phyloP scores from a whole-genome alignment of 768 basidiomycete species.

The Amyloporia xantha region DNA sequence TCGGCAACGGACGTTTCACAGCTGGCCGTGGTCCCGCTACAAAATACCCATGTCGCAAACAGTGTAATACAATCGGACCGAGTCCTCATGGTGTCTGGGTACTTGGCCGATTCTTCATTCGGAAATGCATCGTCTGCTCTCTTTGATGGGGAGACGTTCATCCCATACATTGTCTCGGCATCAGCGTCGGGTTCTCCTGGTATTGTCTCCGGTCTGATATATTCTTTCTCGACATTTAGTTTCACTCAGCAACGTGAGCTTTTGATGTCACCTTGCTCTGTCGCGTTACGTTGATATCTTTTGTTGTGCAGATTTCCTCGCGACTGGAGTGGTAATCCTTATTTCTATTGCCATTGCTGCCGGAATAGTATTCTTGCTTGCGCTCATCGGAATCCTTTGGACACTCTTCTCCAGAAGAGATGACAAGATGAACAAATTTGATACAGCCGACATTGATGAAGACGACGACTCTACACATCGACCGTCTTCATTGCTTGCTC shows the following conservation, averaged over 20 bases:
- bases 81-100: conserved; percentile 84
- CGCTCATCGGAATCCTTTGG: conserved; percentile 82
- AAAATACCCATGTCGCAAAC: conserved; percentile 64
- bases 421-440: conserved; percentile 60
- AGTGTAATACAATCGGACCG: conserved; percentile 76
- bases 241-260: conserved; percentile 67
- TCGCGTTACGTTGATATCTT: conserved; percentile 6
- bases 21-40: conserved; percentile 85
- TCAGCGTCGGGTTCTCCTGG: conserved; percentile 63
- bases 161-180: conserved; percentile 75
- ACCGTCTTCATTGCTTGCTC: conserved; percentile 82
- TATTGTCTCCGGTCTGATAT: conserved; percentile 72
- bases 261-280: not conserved
- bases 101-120: conserved; percentile 56
- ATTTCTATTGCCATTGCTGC: conserved; percentile 97
- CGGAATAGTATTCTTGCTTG: conserved; percentile 85
- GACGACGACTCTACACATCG: conserved; percentile 72
- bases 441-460: conserved; percentile 46
- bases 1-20: conserved; percentile 66
- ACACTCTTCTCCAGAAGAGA: conserved; percentile 80
- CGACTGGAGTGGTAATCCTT: conserved; percentile 88
- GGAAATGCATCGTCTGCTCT: conserved; percentile 82
- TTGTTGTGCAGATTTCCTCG: conserved; percentile 68
- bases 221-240: conserved; percentile 71
- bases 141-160: conserved; percentile 77